Percentiles rank a stretch among this genome's conserved stretches.
Conservation (phyloP, 225 moss, liverwort and hornwort species). For the Physcomitrellopsis africana region DNA sequence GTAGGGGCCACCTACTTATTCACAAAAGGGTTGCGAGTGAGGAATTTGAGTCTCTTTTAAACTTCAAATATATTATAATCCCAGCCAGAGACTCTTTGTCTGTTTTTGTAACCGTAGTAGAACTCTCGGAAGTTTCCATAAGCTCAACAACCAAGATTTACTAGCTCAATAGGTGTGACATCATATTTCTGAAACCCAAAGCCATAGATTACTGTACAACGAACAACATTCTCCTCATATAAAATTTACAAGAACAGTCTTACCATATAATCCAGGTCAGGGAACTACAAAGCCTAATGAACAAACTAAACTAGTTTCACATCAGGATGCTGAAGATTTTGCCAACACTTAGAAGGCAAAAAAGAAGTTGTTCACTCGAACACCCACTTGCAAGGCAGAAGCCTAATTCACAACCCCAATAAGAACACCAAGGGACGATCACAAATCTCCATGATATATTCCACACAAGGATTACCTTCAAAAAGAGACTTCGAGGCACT, state of each 20-base stretch:
- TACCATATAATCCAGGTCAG: too few species aligned
- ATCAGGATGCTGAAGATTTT: background rate
- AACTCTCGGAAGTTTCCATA: too few species aligned
- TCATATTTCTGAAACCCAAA: too few species aligned
- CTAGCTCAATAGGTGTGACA: too few species aligned
- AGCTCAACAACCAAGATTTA: too few species aligned
- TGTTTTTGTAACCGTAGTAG: too few species aligned
- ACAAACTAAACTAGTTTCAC: background rate
- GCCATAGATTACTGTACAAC: too few species aligned
- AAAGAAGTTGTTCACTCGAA: background rate
- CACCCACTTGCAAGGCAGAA: background rate
- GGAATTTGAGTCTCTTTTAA: conserved; percentile 10
- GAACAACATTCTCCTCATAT: too few species aligned
- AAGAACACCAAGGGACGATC: conserved; percentile 20
- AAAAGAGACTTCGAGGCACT: background rate
- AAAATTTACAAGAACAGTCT: too few species aligned
- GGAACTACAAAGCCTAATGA: background rate
- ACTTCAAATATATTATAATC: background rate
- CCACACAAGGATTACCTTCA: background rate
- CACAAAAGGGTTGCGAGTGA: background rate
- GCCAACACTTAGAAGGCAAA: background rate
- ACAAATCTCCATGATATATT: background rate
- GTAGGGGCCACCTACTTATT: conserved; percentile 15
- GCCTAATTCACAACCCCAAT: conserved; percentile 43
- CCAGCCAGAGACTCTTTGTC: too few species aligned